Percentiles rank a stretch among this genome's conserved stretches.
These are phyloP conservation scores for Leptographium flavum DNA, from an alignment of 2,329 filamentous ascomycete genomes.

Conservation along the genomic window DNA sequence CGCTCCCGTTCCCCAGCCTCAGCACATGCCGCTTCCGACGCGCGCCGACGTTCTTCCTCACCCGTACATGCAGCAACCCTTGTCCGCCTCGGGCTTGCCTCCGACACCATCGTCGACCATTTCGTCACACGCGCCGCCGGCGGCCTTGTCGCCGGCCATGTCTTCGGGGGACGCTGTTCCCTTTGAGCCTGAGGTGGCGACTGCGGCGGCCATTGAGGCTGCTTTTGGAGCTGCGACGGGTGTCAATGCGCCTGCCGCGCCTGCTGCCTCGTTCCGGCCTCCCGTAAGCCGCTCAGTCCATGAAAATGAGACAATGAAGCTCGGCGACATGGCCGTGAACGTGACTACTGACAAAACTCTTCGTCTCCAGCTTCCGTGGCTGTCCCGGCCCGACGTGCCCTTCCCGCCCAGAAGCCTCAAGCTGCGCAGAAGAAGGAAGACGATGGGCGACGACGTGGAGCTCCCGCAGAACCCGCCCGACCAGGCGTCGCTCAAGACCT, in stretches of 20 bases:
- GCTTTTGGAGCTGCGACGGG: background rate
- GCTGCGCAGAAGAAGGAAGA: conserved; percentile 27
- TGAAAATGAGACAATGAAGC: conserved; percentile 4
- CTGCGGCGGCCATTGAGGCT: background rate
- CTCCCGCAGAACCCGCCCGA: conserved; percentile 17
- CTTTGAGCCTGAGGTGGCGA: background rate
- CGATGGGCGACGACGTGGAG: conserved; percentile 25
- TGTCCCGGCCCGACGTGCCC: conserved; percentile 32
- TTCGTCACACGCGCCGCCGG: conserved; percentile 21
- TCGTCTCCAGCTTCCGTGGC: conserved; percentile 38
- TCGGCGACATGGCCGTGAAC: background rate
- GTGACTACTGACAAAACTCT: conserved; percentile 8
- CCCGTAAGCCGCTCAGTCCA: conserved; percentile 29
- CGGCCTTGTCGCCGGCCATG: conserved; percentile 1
- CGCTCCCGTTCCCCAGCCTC: background rate
- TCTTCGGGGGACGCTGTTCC: background rate
- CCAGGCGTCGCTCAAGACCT: background rate
- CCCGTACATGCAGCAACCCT: background rate
- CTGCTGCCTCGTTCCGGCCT: conserved; percentile 25
- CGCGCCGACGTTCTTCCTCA: background rate
- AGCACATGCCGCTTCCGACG: background rate
- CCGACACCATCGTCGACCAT: conserved; percentile 40
- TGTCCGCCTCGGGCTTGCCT: conserved; percentile 14
- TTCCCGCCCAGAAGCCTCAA: conserved; percentile 32
- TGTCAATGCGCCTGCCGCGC: conserved; percentile 5